Evolutionary conservation across 129 eudicot genomes (phyloP), one percentile per base, ranked within the genome.

Genomic region (Helichrysum umbraculigerum): DNA sequence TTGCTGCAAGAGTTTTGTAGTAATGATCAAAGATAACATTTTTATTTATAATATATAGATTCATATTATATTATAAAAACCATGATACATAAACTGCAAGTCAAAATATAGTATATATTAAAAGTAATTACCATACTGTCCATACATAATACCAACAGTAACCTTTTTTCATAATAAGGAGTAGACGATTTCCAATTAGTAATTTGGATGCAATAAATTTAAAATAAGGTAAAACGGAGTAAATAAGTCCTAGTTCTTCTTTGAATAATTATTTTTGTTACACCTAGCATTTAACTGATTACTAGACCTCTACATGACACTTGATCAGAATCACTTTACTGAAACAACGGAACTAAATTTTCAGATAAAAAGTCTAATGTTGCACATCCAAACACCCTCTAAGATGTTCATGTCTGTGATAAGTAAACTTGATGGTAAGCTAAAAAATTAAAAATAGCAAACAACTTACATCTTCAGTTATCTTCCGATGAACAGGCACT

Each of bases 381-480:
- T 3, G 6, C 19, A 57, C 28, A 19, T 72, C 35, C 10, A 57
- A 58, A 71, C 65, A 71, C 66, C 32, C 65, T 44, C 47, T 71
- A 54, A 41, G 71, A 52, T 56, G 58, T 37, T 20, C 64, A 44
- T 25, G 22, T 41, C 17, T 59, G 67, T 32, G 39, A 76, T 33
- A 57, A 59, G 66, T 42, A 51, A 72, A 61, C 21, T 37, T 10
- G 67, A 58, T 30, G 78, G n/a, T 51, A 64, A 80, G 52, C 62
- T 35, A 72, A 14, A 41, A 59, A 67, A 59, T 25, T 32, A 32
- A 65, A 33, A 65, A 33, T 5, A 29, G 54, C 57, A 64, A 50
- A n/a, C 58, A 3, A 68, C 77, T 88, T 94, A 94, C 99, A 87
- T 94, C 99, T 68, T 85, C 97, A 25, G 84, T 81, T 71, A 91